phyloP scores from a whole-genome alignment of 768 basidiomycete species.

The Pleurotus eryngii region DNA sequence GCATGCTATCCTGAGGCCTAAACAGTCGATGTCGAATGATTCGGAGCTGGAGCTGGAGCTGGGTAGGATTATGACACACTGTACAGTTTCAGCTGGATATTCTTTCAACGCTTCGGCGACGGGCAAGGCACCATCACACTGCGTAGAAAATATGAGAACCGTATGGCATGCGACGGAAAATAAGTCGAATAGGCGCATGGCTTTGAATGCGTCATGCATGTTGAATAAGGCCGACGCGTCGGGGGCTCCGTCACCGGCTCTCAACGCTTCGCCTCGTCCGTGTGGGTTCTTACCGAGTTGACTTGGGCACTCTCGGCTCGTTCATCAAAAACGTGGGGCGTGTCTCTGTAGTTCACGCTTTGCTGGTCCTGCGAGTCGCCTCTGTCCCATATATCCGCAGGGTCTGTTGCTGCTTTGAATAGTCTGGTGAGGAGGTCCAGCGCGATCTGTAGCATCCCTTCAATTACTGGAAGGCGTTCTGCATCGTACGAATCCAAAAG shows the following conservation, averaged over 20 bases:
- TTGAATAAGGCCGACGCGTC: constrained; percentile 32
- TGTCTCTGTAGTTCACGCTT: constrained; percentile 53
- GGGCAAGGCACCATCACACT: constrained; percentile 5
- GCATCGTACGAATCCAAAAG: constrained; percentile 23
- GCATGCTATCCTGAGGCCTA: constrained; percentile 21
- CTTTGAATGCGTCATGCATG: neutral
- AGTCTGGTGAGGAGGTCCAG: constrained; percentile 13
- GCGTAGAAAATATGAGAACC: constrained; percentile 28
- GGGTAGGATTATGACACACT: constrained; percentile 13
- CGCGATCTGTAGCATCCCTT: constrained; percentile 22
- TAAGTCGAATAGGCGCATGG: constrained; percentile 21
- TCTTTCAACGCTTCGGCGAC: constrained; percentile 9
- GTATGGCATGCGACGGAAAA: constrained; percentile 29
- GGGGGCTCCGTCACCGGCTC: constrained; percentile 45
- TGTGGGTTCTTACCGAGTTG: constrained; percentile 16
- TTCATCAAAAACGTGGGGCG: constrained; percentile 44
- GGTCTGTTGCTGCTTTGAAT: neutral
- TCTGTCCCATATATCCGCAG: constrained; percentile 16
- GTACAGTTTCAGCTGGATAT: constrained; percentile 13
- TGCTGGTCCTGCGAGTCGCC: constrained; percentile 33
- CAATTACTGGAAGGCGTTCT: constrained; percentile 27
- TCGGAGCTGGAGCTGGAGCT: neutral
- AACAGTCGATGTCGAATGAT: neutral
- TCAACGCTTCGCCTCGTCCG: constrained; percentile 18
- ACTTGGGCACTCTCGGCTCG: constrained; percentile 12